phyloP scores from a whole-genome alignment of 2,329 filamentous ascomycete genomes.

The Daldinia sp. region DNA sequence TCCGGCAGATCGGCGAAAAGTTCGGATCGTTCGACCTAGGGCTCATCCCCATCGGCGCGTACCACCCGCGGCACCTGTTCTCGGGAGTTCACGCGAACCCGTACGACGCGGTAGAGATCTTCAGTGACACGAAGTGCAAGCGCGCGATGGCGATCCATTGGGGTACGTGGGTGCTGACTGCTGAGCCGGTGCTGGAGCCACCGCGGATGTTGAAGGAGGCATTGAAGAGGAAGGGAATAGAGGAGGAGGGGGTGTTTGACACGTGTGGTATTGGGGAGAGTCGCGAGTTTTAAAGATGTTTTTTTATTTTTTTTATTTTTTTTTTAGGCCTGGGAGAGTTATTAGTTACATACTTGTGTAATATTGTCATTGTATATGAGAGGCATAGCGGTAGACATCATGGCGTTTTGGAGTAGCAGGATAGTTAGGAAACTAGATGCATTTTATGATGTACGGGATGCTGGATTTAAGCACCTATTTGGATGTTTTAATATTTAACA shows the following conservation, averaged over 20 bases:
- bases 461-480: no score
- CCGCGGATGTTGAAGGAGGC: conserved; percentile 76
- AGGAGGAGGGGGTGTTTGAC: conserved; percentile 79
- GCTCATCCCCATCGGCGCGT: conserved; percentile 92
- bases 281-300: conserved; percentile 69
- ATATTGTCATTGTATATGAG: not conserved
- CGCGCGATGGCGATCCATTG: conserved; percentile 88
- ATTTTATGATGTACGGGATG: no score
- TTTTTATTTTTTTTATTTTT: not conserved
- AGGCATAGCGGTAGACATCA: not conserved
- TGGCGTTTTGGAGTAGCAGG: not conserved
- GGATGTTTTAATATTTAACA: no score
- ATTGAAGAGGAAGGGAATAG: conserved; percentile 70
- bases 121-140: conserved; percentile 80
- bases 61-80: conserved; percentile 76
- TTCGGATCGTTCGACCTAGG: conserved; percentile 91
- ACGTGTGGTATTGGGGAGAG: conserved; percentile 86
- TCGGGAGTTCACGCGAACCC: conserved; percentile 87
- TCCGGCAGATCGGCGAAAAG: conserved; percentile 80
- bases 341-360: not conserved
- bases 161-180: conserved; percentile 88
- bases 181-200: conserved; percentile 86
- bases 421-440: not conserved
- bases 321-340: not conserved
- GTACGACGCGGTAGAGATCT: conserved; percentile 88